These are phyloP conservation scores for Pirum gemmata DNA, from an alignment of 78 protist species.

Conservation along the genomic window DNA sequence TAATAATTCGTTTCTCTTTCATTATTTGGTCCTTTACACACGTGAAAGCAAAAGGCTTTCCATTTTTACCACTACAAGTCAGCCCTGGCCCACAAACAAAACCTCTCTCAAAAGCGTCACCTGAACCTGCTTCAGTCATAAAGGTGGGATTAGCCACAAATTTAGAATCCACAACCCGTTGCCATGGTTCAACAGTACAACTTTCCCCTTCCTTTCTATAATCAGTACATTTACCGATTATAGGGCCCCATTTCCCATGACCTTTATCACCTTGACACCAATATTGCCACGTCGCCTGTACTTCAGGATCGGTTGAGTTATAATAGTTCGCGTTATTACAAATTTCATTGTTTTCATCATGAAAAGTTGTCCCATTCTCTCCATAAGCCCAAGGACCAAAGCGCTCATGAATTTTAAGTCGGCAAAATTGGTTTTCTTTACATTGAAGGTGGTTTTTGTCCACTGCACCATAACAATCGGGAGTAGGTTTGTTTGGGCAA, in stretches of 20 bases:
- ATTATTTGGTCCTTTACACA: too few species aligned
- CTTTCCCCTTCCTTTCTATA: neutral
- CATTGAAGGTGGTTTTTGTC: too few species aligned
- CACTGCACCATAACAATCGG: neutral
- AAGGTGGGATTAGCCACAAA: too few species aligned
- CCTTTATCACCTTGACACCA: neutral
- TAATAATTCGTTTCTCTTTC: too few species aligned
- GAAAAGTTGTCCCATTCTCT: neutral
- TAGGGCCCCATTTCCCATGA: neutral
- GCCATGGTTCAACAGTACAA: neutral
- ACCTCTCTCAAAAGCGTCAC: too few species aligned
- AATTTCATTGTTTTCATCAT: neutral
- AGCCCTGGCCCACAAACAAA: too few species aligned
- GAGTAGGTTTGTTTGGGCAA: neutral
- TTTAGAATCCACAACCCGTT: neutral
- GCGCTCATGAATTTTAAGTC: neutral
- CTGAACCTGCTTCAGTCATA: too few species aligned
- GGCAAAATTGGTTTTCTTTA: neutral
- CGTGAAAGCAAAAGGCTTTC: too few species aligned
- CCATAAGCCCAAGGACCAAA: neutral
- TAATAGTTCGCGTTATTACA: neutral
- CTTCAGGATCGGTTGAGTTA: neutral
- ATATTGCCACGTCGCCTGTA: neutral
- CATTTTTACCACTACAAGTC: too few species aligned
- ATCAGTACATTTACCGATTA: neutral